Base-by-base conservation (phyloP, 441 rosid species). In the Pelargonium myrrhifolium region DNA sequence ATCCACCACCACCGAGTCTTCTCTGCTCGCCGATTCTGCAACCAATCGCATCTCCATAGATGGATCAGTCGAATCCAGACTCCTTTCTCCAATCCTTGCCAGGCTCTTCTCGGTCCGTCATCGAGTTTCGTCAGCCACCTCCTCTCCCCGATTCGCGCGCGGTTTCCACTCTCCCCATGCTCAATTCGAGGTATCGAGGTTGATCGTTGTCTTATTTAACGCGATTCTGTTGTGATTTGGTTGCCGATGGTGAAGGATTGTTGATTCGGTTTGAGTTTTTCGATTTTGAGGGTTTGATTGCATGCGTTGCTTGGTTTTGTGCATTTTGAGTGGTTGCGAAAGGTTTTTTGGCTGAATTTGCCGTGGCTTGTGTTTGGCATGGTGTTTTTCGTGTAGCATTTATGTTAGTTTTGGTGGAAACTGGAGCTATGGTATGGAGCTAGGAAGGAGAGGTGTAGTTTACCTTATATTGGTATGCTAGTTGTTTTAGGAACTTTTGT, bases 91-190 rank as follows among this genome's bases (percentile, higher is more conserved):
- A 11, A 47, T 47, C 53, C 15, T n/a, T 47, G 53, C n/a, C 53
- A n/a, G 15, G 15, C 4, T 12, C 53, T 1, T 47, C 53, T 11
- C 53, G 15, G 15, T 47, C 53, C 15, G 4, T 47, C 53, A 47
- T 47, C 53, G 53, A 47, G 53, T 47, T 47, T 47, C 53, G 53
- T 47, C 53, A 47, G n/a, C 53, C 53, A 47, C 53, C 53, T 47
- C 53, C n/a, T 47, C 53, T n/a, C 53, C 53, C 12, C 3, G 53
- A 47, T 14, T n/a, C 53, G 15, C 53, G 53, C 53, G 53, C 14
- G 53, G 15, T n/a, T 5, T 47, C 53, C 17, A 47, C 47, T 9
- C 47, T 42, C 10, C 47, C 14, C 14, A 12, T 42, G 10, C 14
- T 4, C 53, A 47, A 10, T 12, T 47, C 53, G 17, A 51, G 17